A percentile compares a stretch with the other conserved stretches of the same genome.
phyloP scores from a whole-genome alignment of 257 asterid species.

The Solanum verrucosum region DNA sequence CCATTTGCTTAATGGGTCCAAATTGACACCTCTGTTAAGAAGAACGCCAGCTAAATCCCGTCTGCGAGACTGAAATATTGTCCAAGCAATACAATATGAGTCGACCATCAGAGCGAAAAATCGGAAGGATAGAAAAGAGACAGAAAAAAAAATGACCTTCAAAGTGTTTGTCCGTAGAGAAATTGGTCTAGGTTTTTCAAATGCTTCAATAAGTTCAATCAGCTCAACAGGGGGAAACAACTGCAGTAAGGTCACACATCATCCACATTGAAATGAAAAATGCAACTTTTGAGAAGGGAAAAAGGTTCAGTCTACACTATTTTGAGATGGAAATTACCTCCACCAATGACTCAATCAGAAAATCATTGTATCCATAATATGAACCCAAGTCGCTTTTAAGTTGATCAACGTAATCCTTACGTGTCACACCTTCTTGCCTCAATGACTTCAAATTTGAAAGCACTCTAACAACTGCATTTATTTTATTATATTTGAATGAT shows the following conservation, averaged over 20 bases:
- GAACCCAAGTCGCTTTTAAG: slow-evolving; percentile 59
- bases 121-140: background rate
- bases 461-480: slow-evolving; percentile 65
- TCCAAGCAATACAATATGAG: background rate
- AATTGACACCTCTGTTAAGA: slow-evolving; percentile 89
- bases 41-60: slow-evolving; percentile 95
- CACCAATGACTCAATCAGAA: slow-evolving; percentile 60
- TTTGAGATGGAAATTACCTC: slow-evolving; percentile 41
- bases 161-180: slow-evolving; percentile 83
- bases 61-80: slow-evolving; percentile 59
- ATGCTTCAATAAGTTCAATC: slow-evolving; percentile 88
- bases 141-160: slow-evolving; percentile 32
- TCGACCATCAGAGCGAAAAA: background rate
- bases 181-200: slow-evolving; percentile 89
- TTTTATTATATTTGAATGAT: slow-evolving; percentile 6
- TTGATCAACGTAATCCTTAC: slow-evolving; percentile 76
- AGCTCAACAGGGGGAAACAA: slow-evolving; percentile 84
- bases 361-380: slow-evolving; percentile 86
- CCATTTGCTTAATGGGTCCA: slow-evolving; percentile 97
- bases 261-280: background rate
- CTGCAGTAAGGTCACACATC: slow-evolving; percentile 26
- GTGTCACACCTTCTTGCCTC: slow-evolving; percentile 73
- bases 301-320: background rate
- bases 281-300: background rate
- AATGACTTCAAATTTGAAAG: slow-evolving; percentile 66